Base-by-base conservation (phyloP, 805 yeast species). In the Yamadazyma endophytica region DNA sequence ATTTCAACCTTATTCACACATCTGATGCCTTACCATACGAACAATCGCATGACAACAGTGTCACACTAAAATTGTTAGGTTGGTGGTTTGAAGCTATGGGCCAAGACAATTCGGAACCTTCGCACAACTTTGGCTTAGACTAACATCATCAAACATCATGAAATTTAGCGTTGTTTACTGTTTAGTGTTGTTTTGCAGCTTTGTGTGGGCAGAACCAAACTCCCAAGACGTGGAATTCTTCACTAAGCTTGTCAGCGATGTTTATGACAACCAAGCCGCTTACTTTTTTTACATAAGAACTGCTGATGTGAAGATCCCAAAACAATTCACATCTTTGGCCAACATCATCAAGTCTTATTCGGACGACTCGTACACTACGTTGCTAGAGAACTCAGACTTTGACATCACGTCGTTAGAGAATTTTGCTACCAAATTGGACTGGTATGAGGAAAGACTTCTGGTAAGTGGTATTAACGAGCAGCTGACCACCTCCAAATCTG, bases 341-440 rank as follows among this genome's bases (percentile, higher is more conserved):
- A 24, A 33, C 12, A 37, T 42, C 28, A 53, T 61, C 9, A 39
- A 37, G n/a, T 50, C 61, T 6, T 61, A 59, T 39, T 52, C 50
- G 3, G 64, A 60, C 39, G 60, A 58, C 33, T 48, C 64, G 8
- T 62, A 61, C 40, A 61, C 68, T 12, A 61, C 69, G 3, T 47
- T 55, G 31, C 47, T 63, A 40, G 44, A 52, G 25, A 39, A 55
- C 29, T 26, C 57, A 5, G 39, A 46, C 5, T 29, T 56, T 13
- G 42, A 52, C 39, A 39, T 56, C 34, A 33, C 37, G 16, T 39
- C 35, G 20, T 46, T 63, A 35, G 52, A 46, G 37, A 31, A 42
- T 3, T 62, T 45, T 43, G 69, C 66, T 21, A 56, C 65, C 9
- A 40, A 46, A 16, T 50, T 64, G 35, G 67, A 65, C 12, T 64